These are phyloP conservation scores for Ascocoryne sarcoides DNA, from an alignment of 2,329 filamentous ascomycete genomes.

Conservation along the genomic window DNA sequence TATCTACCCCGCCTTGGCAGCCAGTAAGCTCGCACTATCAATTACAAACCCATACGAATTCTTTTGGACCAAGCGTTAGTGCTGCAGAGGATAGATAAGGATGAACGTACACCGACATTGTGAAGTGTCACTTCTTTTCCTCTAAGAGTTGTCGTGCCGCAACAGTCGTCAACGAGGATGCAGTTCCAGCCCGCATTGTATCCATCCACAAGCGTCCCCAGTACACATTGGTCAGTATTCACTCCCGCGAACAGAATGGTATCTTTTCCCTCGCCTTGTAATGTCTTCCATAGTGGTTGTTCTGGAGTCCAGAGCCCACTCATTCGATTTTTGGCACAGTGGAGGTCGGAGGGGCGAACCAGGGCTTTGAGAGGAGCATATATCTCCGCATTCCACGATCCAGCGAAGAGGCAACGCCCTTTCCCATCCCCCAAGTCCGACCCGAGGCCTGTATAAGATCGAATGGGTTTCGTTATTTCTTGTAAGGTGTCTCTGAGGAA, in stretches of 20 bases:
- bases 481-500: slow-evolving; percentile 36
- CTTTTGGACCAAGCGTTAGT: slow-evolving; percentile 3
- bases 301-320: slow-evolving; percentile 44
- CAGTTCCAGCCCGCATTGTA: slow-evolving; percentile 48
- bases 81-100: neutral
- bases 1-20: slow-evolving; percentile 7
- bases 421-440: slow-evolving; percentile 36
- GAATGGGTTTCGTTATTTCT: slow-evolving; percentile 7
- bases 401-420: slow-evolving; percentile 40
- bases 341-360: slow-evolving; percentile 37
- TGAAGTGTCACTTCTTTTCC: slow-evolving; percentile 30
- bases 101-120: slow-evolving; percentile 29
- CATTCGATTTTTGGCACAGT: slow-evolving; percentile 49
- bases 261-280: slow-evolving; percentile 32
- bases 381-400: slow-evolving; percentile 48
- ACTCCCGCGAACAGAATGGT: slow-evolving; percentile 50
- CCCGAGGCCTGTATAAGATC: slow-evolving; percentile 34
- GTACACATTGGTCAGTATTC: slow-evolving; percentile 54
- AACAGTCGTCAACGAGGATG: slow-evolving; percentile 45
- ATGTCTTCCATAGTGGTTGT: slow-evolving; percentile 35
- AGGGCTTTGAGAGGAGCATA: slow-evolving; percentile 37
- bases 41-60: slow-evolving; percentile 19
- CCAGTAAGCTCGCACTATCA: slow-evolving; percentile 13
- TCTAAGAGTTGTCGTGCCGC: slow-evolving; percentile 39
- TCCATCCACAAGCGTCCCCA: slow-evolving; percentile 46